phyloP scores from a whole-genome alignment of 2,329 filamentous ascomycete genomes.

The Calonectria honghensis region DNA sequence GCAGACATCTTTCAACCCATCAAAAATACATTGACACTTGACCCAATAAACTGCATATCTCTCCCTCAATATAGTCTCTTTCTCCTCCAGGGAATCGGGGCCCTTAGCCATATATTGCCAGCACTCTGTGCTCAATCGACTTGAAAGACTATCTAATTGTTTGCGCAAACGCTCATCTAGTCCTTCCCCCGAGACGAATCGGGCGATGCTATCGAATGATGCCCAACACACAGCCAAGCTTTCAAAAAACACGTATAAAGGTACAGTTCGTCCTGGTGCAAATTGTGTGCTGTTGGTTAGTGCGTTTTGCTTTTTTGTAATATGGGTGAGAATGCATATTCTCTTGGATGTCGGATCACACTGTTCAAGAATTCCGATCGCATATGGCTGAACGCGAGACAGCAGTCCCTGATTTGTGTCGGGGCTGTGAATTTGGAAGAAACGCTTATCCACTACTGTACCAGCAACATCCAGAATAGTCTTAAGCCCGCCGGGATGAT shows the following conservation, averaged over 20 bases:
- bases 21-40: not conserved
- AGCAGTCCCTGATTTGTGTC: not conserved
- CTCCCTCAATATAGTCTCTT: not conserved
- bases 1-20: not conserved
- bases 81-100: not conserved
- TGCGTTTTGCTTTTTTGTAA: not conserved
- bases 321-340: not conserved
- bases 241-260: not conserved
- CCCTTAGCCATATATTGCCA: not conserved
- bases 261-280: not conserved
- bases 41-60: not conserved
- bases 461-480: not conserved
- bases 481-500: not conserved
- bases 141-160: not conserved
- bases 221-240: not conserved
- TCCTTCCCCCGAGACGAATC: not conserved
- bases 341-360: not conserved
- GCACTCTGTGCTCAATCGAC: not conserved
- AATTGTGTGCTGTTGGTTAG: slow-evolving; percentile 2
- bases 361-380: not conserved
- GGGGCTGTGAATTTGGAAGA: not conserved
- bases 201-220: not conserved
- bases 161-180: not conserved
- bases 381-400: not conserved
- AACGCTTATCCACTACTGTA: not conserved